phyloP scores from a whole-genome alignment of 2,329 filamentous ascomycete species.

The Gliomastix tumulicola region DNA sequence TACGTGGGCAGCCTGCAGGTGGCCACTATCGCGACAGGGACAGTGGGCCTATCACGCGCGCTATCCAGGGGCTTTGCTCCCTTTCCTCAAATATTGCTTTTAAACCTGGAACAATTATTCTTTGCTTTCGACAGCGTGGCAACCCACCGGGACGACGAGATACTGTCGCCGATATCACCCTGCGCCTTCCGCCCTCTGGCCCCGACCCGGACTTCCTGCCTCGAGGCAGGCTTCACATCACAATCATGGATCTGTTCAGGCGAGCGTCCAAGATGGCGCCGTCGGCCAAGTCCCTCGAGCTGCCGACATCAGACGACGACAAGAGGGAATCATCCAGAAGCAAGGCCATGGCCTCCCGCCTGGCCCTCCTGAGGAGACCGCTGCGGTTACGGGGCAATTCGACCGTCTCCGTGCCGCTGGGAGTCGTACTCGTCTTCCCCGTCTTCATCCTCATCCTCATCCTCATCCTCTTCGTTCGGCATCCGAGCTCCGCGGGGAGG shows the following conservation, averaged over 20 bases:
- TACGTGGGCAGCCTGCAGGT: no score
- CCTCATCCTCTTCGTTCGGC: constrained; percentile 79
- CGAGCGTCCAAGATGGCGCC: constrained; percentile 46
- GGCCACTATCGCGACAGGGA: no score
- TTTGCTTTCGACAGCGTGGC: no score
- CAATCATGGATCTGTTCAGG: constrained; percentile 50
- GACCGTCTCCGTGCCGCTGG: constrained; percentile 83
- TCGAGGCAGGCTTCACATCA: background rate
- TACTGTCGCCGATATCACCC: no score
- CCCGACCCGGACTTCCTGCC: constrained; percentile 1
- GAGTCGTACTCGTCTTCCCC: constrained; percentile 88
- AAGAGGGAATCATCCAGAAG: constrained; percentile 32
- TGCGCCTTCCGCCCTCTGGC: no score
- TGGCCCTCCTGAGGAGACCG: constrained; percentile 80
- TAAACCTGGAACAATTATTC: no score
- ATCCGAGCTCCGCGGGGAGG: constrained; percentile 74
- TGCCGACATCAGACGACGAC: constrained; percentile 42
- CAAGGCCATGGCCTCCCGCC: constrained; percentile 36
- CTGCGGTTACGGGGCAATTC: constrained; percentile 89
- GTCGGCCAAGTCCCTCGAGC: constrained; percentile 27
- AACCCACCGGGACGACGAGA: no score
- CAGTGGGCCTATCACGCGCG: no score
- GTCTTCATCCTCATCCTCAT: constrained; percentile 87
- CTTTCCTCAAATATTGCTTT: no score
- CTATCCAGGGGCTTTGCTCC: no score